Evolutionary conservation across 345 rosid genomes (phyloP), one percentile per base, ranked within the genome.

Genomic region (Mercurialis annua): DNA sequence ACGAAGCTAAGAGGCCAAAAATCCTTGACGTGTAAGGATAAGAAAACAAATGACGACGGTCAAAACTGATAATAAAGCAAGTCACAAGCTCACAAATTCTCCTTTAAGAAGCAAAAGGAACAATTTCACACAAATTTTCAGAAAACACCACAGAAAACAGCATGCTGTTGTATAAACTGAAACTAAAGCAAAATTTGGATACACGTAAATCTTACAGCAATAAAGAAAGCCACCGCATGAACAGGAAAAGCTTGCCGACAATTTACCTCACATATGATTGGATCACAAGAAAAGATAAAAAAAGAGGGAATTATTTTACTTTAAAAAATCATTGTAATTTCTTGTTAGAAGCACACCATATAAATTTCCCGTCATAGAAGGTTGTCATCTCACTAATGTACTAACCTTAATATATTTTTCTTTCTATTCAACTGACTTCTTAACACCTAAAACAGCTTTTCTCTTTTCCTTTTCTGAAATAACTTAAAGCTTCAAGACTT

Each of bases 1-100:
- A 59, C 49, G 42, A 68, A 62, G 36, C 71, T 40, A 53, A 52
- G 24, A 31, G 48, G 23, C 34, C 21, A 52, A 38, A 48, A 44
- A 72, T 52, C 8, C 38, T 18, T 12, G 21, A 17, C 67, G 30
- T 18, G 11, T 26, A 40, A 8, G 44, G 4, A 40, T 40, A 40
- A 53, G 34, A 53, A 12, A 11, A 24, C 18, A 26, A 0, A 15
- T 8, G 1, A 6, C 14, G 4, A 53, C 33, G 4, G 18, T 53
- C 31, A 26, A 8, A 26, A 53, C 18, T 29, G 7, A 53, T 26
- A 24, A 15, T 26, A 26, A 53, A 1, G 27, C 23, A 4, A 21
- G 58, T 26, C 17, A 3, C 17, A 52, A 2, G 27, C 33, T 26
- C 17, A 24, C 24, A 53, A 53, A 5, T 10, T n/a, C 26, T 52